Conservation (phyloP, 2,329 filamentous ascomycete genomes). For the Parastagonospora avenae region DNA sequence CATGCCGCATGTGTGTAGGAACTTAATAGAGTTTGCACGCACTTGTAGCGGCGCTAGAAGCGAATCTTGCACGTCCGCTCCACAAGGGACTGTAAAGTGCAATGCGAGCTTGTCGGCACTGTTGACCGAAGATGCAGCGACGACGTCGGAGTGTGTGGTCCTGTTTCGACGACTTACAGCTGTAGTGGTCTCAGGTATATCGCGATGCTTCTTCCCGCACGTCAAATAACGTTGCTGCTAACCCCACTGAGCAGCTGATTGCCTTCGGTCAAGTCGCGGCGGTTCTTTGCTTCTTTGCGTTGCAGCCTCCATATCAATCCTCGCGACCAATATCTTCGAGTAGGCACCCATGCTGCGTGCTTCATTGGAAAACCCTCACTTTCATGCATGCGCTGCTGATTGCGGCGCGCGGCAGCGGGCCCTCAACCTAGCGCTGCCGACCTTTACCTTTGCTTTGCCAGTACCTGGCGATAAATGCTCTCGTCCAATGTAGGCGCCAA, state of each 20-base stretch:
- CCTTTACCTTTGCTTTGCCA: slow-evolving; percentile 15
- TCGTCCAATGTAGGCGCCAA: slow-evolving; percentile 30
- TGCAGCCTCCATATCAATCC: too few relatives aligned
- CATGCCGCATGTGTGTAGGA: background rate
- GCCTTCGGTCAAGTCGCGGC: slow-evolving; percentile 17
- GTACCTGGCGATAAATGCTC: slow-evolving; percentile 18
- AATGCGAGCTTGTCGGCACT: background rate
- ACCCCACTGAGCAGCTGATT: slow-evolving; percentile 7
- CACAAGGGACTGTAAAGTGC: too few relatives aligned
- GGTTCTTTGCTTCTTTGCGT: slow-evolving; percentile 1
- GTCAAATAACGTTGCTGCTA: slow-evolving; percentile 22
- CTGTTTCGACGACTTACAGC: slow-evolving; percentile 15
- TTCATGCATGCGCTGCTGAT: slow-evolving; percentile 12
- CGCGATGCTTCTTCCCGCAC: slow-evolving; percentile 8
- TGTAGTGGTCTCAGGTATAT: slow-evolving; percentile 31
- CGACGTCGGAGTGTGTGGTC: slow-evolving; percentile 8
- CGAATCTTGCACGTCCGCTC: too few relatives aligned
- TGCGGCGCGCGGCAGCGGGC: slow-evolving; percentile 30
- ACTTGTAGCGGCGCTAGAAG: background rate
- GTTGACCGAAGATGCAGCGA: slow-evolving; percentile 17
- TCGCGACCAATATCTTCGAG: too few relatives aligned
- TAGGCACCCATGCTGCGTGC: too few relatives aligned
- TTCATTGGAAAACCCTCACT: background rate
- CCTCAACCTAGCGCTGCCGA: slow-evolving; percentile 27
- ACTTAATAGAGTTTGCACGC: background rate